phyloP scores from a whole-genome alignment of 164 flowering plant genomes.

The Piper longum region DNA sequence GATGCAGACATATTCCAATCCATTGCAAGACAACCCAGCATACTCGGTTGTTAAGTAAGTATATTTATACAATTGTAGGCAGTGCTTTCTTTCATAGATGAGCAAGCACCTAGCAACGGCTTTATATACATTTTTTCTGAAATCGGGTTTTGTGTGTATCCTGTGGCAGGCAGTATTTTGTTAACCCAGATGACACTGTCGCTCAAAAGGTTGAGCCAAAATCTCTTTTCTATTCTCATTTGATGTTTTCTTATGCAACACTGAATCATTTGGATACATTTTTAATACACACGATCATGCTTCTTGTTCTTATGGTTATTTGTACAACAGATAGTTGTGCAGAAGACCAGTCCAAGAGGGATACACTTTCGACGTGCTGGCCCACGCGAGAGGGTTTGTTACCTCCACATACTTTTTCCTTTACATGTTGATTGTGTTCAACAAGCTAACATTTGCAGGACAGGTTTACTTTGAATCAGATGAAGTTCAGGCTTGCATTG shows the following conservation, averaged over 20 bases:
- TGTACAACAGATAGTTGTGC: conserved; percentile 49
- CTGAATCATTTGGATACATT: too few species aligned
- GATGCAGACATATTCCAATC: conserved; percentile 54
- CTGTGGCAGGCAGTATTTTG: conserved; percentile 78
- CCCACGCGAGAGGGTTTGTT: conserved; percentile 56
- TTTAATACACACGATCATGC: too few species aligned
- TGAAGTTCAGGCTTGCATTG: conserved; percentile 87
- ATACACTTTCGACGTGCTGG: conserved; percentile 78
- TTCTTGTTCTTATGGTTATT: neutral
- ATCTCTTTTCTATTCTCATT: too few species aligned
- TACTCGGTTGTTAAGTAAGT: conserved; percentile 75
- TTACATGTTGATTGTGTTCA: neutral
- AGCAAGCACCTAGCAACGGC: neutral
- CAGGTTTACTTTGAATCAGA: conserved; percentile 82
- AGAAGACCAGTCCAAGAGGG: conserved; percentile 61
- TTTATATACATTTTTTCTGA: too few species aligned
- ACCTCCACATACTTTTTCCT: neutral
- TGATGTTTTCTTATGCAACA: neutral
- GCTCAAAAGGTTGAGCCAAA: conserved; percentile 40
- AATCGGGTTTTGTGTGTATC: neutral
- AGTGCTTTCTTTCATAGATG: neutral
- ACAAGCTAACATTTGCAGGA: neutral
- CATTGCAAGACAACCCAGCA: conserved; percentile 54
- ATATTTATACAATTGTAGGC: neutral
- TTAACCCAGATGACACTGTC: conserved; percentile 71